Evolutionary conservation across 257 asterid genomes (phyloP).

Genomic region (Hygrophila difformis): DNA sequence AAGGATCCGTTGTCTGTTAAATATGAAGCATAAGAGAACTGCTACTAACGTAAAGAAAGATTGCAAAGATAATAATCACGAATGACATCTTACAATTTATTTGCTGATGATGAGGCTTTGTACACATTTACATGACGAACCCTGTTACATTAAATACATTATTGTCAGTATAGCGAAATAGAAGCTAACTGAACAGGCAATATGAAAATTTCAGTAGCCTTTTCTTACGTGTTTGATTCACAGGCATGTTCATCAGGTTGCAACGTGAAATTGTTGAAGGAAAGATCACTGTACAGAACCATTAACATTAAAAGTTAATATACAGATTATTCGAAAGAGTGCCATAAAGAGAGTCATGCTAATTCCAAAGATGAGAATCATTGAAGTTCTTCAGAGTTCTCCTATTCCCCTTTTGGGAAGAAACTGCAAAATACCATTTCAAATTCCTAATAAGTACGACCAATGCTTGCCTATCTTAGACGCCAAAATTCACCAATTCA

Average conservation of each 20-base stretch:
- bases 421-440: neutral
- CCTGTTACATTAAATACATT: conserved; percentile 4
- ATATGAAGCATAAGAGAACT: conserved; percentile 10
- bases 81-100: conserved; percentile 42
- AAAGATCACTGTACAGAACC: conserved; percentile 57
- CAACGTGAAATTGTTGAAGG: conserved; percentile 81
- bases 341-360: conserved; percentile 1
- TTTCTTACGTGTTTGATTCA: conserved; percentile 44
- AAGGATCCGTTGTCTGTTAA: conserved; percentile 35
- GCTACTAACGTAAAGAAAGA: neutral
- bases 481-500: neutral
- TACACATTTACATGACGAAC: conserved; percentile 42
- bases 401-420: neutral
- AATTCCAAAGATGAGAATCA: neutral
- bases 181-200: conserved; percentile 6
- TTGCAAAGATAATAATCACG: too few species aligned
- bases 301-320: conserved; percentile 15
- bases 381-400: conserved; percentile 1
- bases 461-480: neutral
- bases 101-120: conserved; percentile 53
- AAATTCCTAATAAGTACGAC: neutral
- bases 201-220: conserved; percentile 11
- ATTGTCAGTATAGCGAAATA: conserved; percentile 3
- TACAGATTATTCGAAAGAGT: conserved; percentile 6
- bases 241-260: conserved; percentile 62